A percentile compares a stretch with the other conserved stretches of the same genome.
Conservation (phyloP, 371 early-diverging fungal genomes). For the Cokeromyces recurvatus region DNA sequence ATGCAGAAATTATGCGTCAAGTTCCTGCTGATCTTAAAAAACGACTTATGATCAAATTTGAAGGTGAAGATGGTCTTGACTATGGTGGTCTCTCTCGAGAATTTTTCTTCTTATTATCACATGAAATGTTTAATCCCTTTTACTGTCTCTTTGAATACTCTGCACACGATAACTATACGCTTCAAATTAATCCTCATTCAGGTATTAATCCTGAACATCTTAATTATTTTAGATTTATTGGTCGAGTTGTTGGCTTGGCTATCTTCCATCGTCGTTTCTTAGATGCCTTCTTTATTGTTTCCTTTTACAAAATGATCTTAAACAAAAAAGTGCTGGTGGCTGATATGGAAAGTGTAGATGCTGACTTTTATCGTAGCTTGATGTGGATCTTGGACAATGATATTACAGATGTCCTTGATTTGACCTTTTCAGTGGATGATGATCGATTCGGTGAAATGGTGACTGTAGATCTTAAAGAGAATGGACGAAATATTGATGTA, state of each 20-base stretch:
- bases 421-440: conserved; percentile 90
- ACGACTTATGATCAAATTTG: conserved; percentile 95
- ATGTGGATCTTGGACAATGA: conserved; percentile 96
- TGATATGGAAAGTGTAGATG: conserved; percentile 97
- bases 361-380: conserved; percentile 86
- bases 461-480: conserved; percentile 87
- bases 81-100: conserved; percentile 97
- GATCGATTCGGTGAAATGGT: conserved; percentile 90
- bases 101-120: conserved; percentile 93
- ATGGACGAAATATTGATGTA: conserved; percentile 89
- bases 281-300: conserved; percentile 94
- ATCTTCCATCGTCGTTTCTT: conserved; percentile 96
- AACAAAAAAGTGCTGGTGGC: conserved; percentile 80
- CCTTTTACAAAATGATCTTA: conserved; percentile 96
- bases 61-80: conserved; percentile 97
- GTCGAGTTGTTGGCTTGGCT: conserved; percentile 94
- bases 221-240: conserved; percentile 97
- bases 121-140: conserved; percentile 98
- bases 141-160: conserved; percentile 97
- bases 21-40: conserved; percentile 86
- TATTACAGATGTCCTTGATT: conserved; percentile 81
- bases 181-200: conserved; percentile 95
- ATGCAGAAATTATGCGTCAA: conserved; percentile 87
- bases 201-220: conserved; percentile 97
- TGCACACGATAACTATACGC: conserved; percentile 94